Conservation (phyloP, 2,329 filamentous ascomycete genomes). For the Pyrenophora seminiperda region DNA sequence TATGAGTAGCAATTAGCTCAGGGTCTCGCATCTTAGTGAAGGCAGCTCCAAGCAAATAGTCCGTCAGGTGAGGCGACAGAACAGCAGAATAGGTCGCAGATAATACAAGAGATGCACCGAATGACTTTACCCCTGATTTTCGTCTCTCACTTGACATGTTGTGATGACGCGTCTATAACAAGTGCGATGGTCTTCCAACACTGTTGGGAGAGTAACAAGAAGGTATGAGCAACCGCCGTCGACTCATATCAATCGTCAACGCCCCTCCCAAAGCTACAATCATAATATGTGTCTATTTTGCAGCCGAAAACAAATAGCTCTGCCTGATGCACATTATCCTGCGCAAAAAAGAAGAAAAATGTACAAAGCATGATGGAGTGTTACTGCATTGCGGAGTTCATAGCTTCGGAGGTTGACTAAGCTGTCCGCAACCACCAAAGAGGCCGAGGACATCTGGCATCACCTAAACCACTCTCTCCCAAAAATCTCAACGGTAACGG, state of each 20-base stretch:
- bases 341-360: no score
- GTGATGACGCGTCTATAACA: not conserved
- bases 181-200: not conserved
- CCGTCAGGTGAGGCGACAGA: slow-evolving; percentile 5
- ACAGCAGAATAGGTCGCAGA: no score
- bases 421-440: slow-evolving; percentile 26
- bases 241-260: no score
- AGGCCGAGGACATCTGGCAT: slow-evolving; percentile 40
- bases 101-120: not conserved
- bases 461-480: slow-evolving; percentile 24
- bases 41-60: not conserved
- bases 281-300: no score
- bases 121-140: no score
- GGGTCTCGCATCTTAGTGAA: slow-evolving; percentile 2
- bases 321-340: not conserved
- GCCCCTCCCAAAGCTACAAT: no score
- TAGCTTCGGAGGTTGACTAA: slow-evolving; percentile 30
- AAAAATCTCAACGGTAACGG: slow-evolving; percentile 18
- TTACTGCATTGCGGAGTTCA: slow-evolving; percentile 9
- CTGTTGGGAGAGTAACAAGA: no score
- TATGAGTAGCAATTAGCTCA: not conserved
- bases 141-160: not conserved
- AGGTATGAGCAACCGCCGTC: no score
- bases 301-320: no score
- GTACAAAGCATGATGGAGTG: not conserved